Conservation (phyloP, 2,329 filamentous ascomycete genomes). For the Monilinia aucupariae region DNA sequence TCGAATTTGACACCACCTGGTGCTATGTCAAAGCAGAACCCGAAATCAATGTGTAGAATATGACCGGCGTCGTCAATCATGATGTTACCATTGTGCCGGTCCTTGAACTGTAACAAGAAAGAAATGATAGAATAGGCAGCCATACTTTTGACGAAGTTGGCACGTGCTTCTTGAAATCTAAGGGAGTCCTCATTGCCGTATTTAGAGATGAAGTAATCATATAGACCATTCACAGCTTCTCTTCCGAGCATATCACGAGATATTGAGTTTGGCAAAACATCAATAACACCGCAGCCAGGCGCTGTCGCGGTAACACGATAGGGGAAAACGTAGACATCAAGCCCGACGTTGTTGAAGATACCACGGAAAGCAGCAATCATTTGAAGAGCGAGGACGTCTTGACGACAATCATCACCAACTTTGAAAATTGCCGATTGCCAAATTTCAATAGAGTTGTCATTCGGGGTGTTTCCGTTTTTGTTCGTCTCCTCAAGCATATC, state of each 20-base stretch:
- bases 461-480: constrained; percentile 36
- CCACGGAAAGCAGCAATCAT: constrained; percentile 97
- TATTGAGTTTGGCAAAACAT: constrained; percentile 95
- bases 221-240: constrained; percentile 94
- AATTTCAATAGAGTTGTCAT: constrained; percentile 70
- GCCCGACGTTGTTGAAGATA: constrained; percentile 90
- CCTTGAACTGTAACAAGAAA: constrained; percentile 96
- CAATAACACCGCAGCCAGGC: constrained; percentile 95
- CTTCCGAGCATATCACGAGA: constrained; percentile 98
- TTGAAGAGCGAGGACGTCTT: constrained; percentile 92
- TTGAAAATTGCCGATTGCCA: constrained; percentile 99
- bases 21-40: constrained; percentile 98
- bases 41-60: constrained; percentile 97
- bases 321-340: constrained; percentile 95
- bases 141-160: constrained; percentile 99
- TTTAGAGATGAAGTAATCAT: constrained; percentile 96
- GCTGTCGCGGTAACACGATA: constrained; percentile 97
- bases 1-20: constrained; percentile 97
- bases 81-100: constrained; percentile 98
- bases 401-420: constrained; percentile 95
- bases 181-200: constrained; percentile 96
- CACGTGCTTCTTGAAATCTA: constrained; percentile 88
- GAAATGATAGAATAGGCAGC: constrained; percentile 96
- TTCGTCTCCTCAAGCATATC: constrained; percentile 46
- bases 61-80: constrained; percentile 98